Base-by-base conservation (phyloP, 305 asterid species). In the Fraxinus xanthoxyloides region DNA sequence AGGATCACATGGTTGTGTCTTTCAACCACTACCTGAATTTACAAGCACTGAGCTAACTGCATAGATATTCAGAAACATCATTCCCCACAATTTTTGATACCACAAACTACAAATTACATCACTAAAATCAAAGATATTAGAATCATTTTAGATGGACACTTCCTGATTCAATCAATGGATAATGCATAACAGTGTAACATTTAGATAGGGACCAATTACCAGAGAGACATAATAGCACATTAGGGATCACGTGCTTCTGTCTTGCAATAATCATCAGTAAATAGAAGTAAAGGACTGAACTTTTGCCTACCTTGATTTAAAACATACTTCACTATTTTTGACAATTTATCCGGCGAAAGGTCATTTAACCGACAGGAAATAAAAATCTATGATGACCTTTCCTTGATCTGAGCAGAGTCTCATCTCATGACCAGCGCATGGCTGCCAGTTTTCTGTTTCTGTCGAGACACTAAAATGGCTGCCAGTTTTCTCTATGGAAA, bases 241-340 rank as follows among this genome's bases (percentile, higher is more conserved):
- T 78, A 75, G 56, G 31, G 15, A 34, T 46, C 56, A 46, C 87
- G 82, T 85, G 87, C 43, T 43, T 63, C 74, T 84, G 87, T 75
- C 85, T 79, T 76, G 54, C 48, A 35, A 24, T 21, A 15, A 61
- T 63, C 72, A 63, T 23, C 7, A 4, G 67, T 19, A 56, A 56
- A 8, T 56, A 21, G 7, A 19, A 56, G 23, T 56, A 56, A 43
- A 10, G 15, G 0, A 56, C 9, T 17, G 24, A n/a, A 56, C 9
- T 21, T 56, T 56, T 56, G 3, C 2, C 4, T 43, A 43, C 17
- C 54, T 43, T 43, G 54, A 43, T 43, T 43, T 43, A 12, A 43
- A 43, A 12, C 54, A 43, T 10, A 43, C 15, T 43, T 10, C 54
- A 43, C 54, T 10, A 9, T 2, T 43, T 43, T 12, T 43, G 54